Evolutionary conservation across 352 stramenopile species (phyloP).

Genomic region (Phytophthora multivora): DNA sequence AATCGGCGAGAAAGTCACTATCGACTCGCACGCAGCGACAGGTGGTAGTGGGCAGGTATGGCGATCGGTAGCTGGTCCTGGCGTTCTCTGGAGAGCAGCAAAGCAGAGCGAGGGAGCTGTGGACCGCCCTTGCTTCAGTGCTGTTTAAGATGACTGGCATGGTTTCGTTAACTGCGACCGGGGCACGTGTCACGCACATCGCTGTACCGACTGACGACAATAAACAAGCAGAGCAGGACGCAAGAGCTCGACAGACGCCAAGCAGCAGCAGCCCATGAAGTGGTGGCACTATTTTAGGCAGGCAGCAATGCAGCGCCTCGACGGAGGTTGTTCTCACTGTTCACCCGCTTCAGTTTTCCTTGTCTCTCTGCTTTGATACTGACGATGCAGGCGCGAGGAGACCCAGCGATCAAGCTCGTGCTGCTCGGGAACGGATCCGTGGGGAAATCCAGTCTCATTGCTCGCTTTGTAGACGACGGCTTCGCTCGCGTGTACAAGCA

Average conservation of each 20-base stretch:
- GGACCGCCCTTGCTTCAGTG: conserved; percentile 4
- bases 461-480: conserved; percentile 80
- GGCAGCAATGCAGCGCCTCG: conserved; percentile 36
- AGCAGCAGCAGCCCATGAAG: conserved; percentile 19
- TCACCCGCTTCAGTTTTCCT: conserved; percentile 11
- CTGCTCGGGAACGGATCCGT: conserved; percentile 87
- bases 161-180: conserved; percentile 17
- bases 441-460: conserved; percentile 87
- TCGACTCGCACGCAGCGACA: conserved; percentile 10
- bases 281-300: conserved; percentile 40
- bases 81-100: conserved; percentile 9
- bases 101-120: conserved; percentile 13
- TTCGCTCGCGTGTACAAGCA: conserved; percentile 89
- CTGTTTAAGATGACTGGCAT: conserved; percentile 18
- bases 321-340: conserved; percentile 33
- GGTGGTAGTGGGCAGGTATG: conserved; percentile 14
- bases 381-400: conserved; percentile 37
- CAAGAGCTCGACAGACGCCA: conserved; percentile 21
- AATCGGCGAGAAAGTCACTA: conserved; percentile 6
- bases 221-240: conserved; percentile 31
- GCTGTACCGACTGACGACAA: conserved; percentile 10
- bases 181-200: conserved; percentile 4
- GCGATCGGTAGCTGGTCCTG: conserved; percentile 9
- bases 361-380: conserved; percentile 8
- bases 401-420: conserved; percentile 83